These are phyloP conservation scores for Phytophthora vignae DNA, from an alignment of 352 stramenopile genomes.

Conservation along the genomic window DNA sequence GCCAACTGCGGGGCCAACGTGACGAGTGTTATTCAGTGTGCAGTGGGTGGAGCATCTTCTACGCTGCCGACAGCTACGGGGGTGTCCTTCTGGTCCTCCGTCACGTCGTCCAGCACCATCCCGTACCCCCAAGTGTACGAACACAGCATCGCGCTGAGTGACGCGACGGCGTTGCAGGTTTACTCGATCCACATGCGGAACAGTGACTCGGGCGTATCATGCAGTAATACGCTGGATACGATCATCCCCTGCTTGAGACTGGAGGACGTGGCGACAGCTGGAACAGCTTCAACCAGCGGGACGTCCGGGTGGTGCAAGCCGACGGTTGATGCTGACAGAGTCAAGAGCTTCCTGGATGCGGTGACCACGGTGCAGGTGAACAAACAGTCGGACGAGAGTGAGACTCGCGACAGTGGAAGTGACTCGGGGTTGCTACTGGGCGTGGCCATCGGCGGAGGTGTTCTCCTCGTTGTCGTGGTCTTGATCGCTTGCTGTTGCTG, in stretches of 20 bases:
- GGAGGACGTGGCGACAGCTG: conserved; percentile 8
- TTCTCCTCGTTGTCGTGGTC: conserved; percentile 27
- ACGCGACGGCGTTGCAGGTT: conserved; percentile 22
- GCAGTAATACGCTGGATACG: conserved; percentile 41
- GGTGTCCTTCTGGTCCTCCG: conserved; percentile 52
- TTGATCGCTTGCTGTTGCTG: conserved; percentile 29
- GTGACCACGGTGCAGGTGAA: conserved; percentile 21
- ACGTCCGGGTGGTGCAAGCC: conserved; percentile 47
- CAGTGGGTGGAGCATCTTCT: conserved; percentile 27
- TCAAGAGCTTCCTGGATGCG: conserved; percentile 40
- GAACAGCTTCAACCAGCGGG: not conserved
- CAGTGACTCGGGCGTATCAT: conserved; percentile 25
- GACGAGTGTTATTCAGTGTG: conserved; percentile 37
- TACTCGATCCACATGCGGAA: conserved; percentile 58
- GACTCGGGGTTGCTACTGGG: conserved; percentile 24
- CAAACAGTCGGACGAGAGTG: conserved; percentile 19
- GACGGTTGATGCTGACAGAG: conserved; percentile 27
- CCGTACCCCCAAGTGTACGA: conserved; percentile 52
- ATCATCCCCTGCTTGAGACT: conserved; percentile 56
- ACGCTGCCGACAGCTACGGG: conserved; percentile 15
- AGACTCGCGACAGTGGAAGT: not conserved
- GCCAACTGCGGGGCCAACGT: conserved; percentile 36
- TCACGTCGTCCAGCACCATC: conserved; percentile 32
- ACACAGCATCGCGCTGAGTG: conserved; percentile 36
- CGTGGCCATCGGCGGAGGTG: conserved; percentile 21